phyloP scores from a whole-genome alignment of 2,329 filamentous ascomycete genomes.

The Pseudogymnoascus sp. region DNA sequence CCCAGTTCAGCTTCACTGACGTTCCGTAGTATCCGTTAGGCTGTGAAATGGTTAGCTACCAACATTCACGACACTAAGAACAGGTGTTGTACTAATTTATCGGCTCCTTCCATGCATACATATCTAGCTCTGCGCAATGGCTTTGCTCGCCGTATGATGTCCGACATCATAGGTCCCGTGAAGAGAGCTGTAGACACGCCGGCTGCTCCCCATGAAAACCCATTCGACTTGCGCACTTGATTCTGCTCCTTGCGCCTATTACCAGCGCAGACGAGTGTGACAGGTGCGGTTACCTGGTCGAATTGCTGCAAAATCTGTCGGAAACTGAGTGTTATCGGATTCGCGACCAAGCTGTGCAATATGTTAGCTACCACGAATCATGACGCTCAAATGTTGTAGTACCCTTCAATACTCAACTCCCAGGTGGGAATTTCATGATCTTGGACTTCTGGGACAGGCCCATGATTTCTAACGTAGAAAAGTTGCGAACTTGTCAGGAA shows the following conservation, averaged over 20 bases:
- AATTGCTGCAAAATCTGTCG: constrained; percentile 64
- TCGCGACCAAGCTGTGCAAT: constrained; percentile 45
- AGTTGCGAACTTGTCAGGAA: constrained; percentile 82
- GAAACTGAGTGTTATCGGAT: constrained; percentile 63
- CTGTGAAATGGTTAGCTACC: background rate
- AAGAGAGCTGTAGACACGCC: constrained; percentile 81
- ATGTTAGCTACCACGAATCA: background rate
- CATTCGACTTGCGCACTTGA: constrained; percentile 79
- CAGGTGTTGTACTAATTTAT: constrained; percentile 45
- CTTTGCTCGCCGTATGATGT: constrained; percentile 59
- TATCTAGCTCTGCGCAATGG: constrained; percentile 66
- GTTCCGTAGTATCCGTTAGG: constrained; percentile 88
- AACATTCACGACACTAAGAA: no score
- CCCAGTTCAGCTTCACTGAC: constrained; percentile 81
- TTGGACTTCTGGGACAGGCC: constrained; percentile 64
- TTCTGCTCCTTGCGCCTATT: constrained; percentile 93
- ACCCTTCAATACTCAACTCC: constrained; percentile 74
- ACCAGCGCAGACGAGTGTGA: constrained; percentile 85
- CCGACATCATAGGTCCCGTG: constrained; percentile 69
- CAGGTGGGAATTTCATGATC: constrained; percentile 67
- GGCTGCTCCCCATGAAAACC: constrained; percentile 87
- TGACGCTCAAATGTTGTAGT: constrained; percentile 30
- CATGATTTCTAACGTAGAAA: constrained; percentile 90
- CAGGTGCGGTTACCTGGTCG: constrained; percentile 73
- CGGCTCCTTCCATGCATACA: constrained; percentile 85